Conservation (phyloP, 176 grass and related monocot genomes). For the Alloteropsis semialata region DNA sequence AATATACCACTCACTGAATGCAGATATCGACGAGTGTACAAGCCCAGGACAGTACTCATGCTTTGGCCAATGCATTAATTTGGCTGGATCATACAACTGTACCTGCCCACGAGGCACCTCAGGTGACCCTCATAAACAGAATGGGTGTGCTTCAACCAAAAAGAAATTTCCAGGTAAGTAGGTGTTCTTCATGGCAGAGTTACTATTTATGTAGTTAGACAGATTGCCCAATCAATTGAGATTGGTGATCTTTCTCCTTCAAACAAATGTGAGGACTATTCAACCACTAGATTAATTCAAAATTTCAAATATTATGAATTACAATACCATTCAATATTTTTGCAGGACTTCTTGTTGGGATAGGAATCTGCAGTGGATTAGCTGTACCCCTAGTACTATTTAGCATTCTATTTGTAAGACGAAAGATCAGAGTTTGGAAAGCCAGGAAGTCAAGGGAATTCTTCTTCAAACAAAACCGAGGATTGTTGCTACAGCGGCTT, state of each 20-base stretch:
- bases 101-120: neutral
- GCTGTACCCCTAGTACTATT: no score
- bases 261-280: no score
- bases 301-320: no score
- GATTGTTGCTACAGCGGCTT: constrained; percentile 22
- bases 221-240: no score
- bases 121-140: neutral
- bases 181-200: neutral
- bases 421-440: constrained; percentile 6
- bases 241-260: no score
- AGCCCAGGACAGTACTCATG: neutral
- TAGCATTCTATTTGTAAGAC: constrained; percentile 2
- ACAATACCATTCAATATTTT: no score
- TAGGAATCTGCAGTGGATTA: constrained; percentile 18
- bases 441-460: neutral
- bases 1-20: no score
- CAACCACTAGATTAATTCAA: no score
- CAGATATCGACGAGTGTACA: neutral
- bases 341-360: constrained; percentile 4
- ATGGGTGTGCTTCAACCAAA: neutral
- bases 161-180: constrained; percentile 7
- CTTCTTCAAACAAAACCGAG: constrained; percentile 27
- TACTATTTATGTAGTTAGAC: neutral
- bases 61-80: neutral
- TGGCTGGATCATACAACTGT: neutral